Conservation (phyloP, 352 stramenopile species). For the Pilasporangium apinafurcum region DNA sequence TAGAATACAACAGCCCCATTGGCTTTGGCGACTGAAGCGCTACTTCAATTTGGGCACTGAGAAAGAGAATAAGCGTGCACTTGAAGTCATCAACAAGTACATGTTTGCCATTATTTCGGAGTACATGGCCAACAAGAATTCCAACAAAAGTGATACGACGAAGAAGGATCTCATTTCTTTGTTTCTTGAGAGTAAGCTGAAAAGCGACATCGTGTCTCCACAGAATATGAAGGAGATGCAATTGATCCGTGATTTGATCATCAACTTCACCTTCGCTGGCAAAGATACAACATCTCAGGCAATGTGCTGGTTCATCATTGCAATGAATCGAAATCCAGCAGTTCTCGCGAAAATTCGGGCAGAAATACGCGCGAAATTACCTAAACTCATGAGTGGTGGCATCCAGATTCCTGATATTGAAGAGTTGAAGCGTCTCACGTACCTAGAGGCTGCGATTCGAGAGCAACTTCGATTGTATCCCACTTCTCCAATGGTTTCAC, state of each 20-base stretch:
- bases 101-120: conserved; percentile 26
- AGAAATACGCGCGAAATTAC: conserved; percentile 17
- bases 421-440: conserved; percentile 42
- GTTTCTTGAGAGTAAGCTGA: conserved; percentile 5
- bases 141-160: neutral
- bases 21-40: conserved; percentile 38
- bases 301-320: conserved; percentile 37
- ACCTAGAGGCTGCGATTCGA: conserved; percentile 46
- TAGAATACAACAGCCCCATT: conserved; percentile 12
- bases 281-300: conserved; percentile 41
- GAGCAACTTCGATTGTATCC: conserved; percentile 66
- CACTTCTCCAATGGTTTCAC: conserved; percentile 31
- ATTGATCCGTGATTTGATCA: conserved; percentile 37
- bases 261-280: conserved; percentile 54
- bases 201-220: neutral
- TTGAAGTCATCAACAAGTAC: conserved; percentile 13
- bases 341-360: conserved; percentile 22
- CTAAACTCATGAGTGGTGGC: conserved; percentile 4
- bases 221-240: conserved; percentile 1
- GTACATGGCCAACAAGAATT: conserved; percentile 16
- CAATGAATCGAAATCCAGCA: conserved; percentile 30
- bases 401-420: conserved; percentile 15
- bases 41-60: conserved; percentile 20
- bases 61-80: conserved; percentile 13
- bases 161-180: conserved; percentile 6